Percentiles rank a stretch among this genome's conserved stretches.
These are phyloP conservation scores for Fusarium beomiforme DNA, from an alignment of 2,329 filamentous ascomycete genomes.

Conservation along the genomic window DNA sequence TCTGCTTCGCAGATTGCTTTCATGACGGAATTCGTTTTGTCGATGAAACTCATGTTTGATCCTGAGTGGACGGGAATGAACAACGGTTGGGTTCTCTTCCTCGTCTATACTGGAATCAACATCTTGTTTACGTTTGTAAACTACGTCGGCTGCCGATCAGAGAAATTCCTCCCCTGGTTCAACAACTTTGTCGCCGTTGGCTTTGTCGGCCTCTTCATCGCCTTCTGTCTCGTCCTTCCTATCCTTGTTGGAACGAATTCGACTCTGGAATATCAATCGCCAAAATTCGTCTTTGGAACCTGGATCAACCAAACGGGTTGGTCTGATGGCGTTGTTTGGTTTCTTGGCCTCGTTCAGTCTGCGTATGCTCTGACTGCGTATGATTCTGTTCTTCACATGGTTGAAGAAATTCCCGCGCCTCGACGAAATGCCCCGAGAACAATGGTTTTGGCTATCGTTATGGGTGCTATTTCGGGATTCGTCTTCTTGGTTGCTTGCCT, in stretches of 20 bases:
- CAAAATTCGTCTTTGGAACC: constrained; percentile 61
- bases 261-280: constrained; percentile 57
- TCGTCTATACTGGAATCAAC: constrained; percentile 65
- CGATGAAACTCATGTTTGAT: constrained; percentile 64
- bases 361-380: constrained; percentile 63
- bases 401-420: constrained; percentile 65
- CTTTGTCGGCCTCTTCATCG: constrained; percentile 62
- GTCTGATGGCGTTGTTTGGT: constrained; percentile 64
- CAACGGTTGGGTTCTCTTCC: constrained; percentile 62
- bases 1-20: constrained; percentile 65
- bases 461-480: constrained; percentile 58
- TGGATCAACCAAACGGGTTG: constrained; percentile 59
- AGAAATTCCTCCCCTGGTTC: constrained; percentile 55
- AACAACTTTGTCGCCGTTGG: constrained; percentile 66
- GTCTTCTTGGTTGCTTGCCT: constrained; percentile 62
- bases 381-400: constrained; percentile 68
- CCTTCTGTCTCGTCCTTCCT: constrained; percentile 60
- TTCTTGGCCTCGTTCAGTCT: constrained; percentile 64
- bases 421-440: constrained; percentile 59
- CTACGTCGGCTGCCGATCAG: constrained; percentile 59
- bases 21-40: constrained; percentile 64
- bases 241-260: constrained; percentile 59
- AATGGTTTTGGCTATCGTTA: constrained; percentile 61
- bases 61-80: constrained; percentile 55
- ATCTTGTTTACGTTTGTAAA: constrained; percentile 60